Conservation (phyloP, 345 rosid species). For the Syzygium grande region DNA sequence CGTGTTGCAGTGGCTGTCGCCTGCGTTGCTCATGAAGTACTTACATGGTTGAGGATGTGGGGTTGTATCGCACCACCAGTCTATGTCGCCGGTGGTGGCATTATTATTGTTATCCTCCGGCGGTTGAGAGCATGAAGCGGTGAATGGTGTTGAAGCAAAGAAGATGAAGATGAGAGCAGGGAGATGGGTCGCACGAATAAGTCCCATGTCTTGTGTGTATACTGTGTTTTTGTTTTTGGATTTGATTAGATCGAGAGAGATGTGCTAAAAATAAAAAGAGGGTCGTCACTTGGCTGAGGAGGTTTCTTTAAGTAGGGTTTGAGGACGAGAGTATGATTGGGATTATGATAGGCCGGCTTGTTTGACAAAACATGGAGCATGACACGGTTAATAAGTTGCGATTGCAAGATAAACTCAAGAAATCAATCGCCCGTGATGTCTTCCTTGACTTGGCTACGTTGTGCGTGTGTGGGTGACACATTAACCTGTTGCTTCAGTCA, state of each 20-base stretch:
- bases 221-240: not conserved
- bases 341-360: conserved; percentile 5
- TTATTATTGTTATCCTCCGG: not conserved
- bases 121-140: not conserved
- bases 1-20: not conserved
- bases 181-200: not conserved
- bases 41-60: conserved; percentile 74
- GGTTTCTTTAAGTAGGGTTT: conserved; percentile 4
- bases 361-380: not conserved
- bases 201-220: not conserved
- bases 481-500: not conserved
- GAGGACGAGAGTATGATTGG: not conserved
- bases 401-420: not conserved
- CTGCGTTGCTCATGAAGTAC: conserved; percentile 24
- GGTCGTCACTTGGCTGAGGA: conserved; percentile 4
- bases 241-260: not conserved
- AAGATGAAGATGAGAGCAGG: not conserved
- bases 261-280: not conserved
- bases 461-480: not conserved
- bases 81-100: conserved; percentile 5
- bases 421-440: not conserved
- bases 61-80: conserved; percentile 68
- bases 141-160: not conserved
- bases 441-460: not conserved
- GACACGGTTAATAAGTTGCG: not conserved